Percentiles rank a stretch among this genome's conserved stretches.
Conservation (phyloP, 352 stramenopile genomes). For the Pythium apleroticum region DNA sequence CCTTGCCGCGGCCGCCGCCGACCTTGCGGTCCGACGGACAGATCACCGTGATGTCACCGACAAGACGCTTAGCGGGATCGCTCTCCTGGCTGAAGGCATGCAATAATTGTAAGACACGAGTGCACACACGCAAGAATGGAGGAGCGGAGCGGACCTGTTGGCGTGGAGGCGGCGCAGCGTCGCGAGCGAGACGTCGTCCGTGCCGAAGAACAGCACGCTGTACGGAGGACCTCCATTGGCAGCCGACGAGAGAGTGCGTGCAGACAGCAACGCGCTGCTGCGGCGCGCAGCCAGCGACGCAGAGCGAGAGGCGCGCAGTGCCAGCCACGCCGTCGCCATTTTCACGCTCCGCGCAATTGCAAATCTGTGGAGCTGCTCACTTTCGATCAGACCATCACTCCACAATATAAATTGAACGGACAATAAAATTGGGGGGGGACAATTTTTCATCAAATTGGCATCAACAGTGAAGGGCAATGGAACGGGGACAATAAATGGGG, state of each 20-base stretch:
- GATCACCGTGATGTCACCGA: conserved; percentile 69
- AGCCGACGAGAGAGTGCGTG: conserved; percentile 1
- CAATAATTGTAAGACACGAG: background rate
- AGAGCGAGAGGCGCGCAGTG: background rate
- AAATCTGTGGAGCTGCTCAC: conserved; percentile 7
- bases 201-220: conserved; percentile 86
- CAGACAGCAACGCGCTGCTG: background rate
- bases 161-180: conserved; percentile 68
- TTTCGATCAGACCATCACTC: background rate
- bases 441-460: background rate
- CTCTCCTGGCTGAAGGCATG: conserved; percentile 28
- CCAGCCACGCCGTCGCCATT: background rate
- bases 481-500: background rate
- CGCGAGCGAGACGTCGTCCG: conserved; percentile 79
- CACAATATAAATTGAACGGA: background rate
- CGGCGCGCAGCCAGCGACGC: background rate
- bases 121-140: background rate
- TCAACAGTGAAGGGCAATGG: background rate
- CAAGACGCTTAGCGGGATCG: conserved; percentile 26
- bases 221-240: conserved; percentile 20
- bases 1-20: conserved; percentile 53
- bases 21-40: conserved; percentile 82
- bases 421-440: background rate
- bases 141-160: conserved; percentile 46
- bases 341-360: background rate